phyloP scores from a whole-genome alignment of 176 grass and related monocot species.

The bread wheat (Triticum aestivum) region IWGSC_CS_RefSeq_v2.1 NC_057801.1:361276160-361276659 shows the following conservation, averaged over 20 bases:
- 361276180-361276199: background rate
- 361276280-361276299: background rate
- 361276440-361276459: background rate
- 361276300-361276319: background rate
- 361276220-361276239: background rate
- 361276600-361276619: background rate
- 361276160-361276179: background rate
- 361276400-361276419: background rate
- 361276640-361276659: slow-evolving; percentile 17
- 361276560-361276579: background rate
- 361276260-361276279: background rate
- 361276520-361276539: background rate
- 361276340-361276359: too few species aligned
- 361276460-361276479: slow-evolving; percentile 9
- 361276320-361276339: too few species aligned
- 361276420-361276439: background rate
- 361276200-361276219: background rate
- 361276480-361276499: background rate
- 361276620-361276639: background rate
- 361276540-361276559: slow-evolving; percentile 5
- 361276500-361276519: background rate
- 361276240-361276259: slow-evolving; percentile 1
- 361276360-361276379: too few species aligned
- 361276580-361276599: background rate
- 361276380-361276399: background rate